phyloP scores from a whole-genome alignment of 169 alveolate genomes.

The Plasmodium sp. region DNA sequence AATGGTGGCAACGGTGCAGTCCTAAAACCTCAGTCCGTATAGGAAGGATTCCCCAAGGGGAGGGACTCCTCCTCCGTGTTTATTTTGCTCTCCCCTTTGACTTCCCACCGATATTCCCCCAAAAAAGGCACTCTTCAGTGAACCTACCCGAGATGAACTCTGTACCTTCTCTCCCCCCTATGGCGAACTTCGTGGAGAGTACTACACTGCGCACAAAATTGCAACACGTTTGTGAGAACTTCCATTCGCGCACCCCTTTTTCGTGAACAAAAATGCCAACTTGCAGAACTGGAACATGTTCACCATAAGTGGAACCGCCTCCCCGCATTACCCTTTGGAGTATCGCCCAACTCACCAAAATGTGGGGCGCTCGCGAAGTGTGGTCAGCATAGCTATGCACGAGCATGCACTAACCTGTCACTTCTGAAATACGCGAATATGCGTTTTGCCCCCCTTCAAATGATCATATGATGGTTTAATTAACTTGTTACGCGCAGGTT shows the following conservation, averaged over 20 bases:
- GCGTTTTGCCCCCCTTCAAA: background rate
- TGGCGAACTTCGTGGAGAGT: background rate
- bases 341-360: background rate
- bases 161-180: background rate
- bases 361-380: background rate
- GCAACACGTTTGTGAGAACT: background rate
- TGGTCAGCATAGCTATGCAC: slow-evolving; percentile 21
- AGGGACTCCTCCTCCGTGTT: background rate
- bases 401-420: slow-evolving; percentile 28
- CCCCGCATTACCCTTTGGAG: background rate
- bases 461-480: background rate
- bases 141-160: background rate
- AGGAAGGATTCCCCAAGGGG: background rate
- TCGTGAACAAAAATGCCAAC: background rate
- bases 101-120: background rate
- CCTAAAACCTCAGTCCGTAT: background rate
- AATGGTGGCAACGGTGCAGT: background rate
- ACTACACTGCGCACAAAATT: background rate
- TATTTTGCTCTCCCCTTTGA: background rate
- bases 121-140: background rate
- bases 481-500: background rate
- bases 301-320: background rate
- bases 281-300: background rate
- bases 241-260: background rate
- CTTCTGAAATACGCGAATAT: background rate